A percentile compares a stretch with the other conserved stretches of the same genome.
These are phyloP conservation scores for Steccherinum ochraceum DNA, from an alignment of 768 basidiomycete species.

Conservation along the genomic window DNA sequence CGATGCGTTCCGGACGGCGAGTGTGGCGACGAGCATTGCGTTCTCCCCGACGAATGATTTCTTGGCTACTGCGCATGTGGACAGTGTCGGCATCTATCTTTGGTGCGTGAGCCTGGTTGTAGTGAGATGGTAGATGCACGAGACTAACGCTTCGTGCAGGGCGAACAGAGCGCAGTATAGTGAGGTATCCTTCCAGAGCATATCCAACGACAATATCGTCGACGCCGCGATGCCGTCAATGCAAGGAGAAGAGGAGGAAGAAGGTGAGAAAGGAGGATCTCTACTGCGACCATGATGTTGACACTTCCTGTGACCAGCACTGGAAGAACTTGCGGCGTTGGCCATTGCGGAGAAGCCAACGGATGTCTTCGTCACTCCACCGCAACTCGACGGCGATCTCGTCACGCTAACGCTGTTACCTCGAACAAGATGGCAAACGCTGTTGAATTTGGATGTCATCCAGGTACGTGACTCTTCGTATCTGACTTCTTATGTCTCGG, in stretches of 20 bases:
- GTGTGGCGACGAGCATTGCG: constrained; percentile 81
- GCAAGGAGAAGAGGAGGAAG: constrained; percentile 76
- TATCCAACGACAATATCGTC: constrained; percentile 66
- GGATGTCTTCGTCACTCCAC: constrained; percentile 79
- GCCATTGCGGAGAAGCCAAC: constrained; percentile 51
- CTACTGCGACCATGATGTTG: too few species aligned
- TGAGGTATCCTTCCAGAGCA: constrained; percentile 73
- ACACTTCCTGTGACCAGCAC: too few species aligned
- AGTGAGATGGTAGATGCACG: constrained; percentile 1
- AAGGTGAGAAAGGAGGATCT: too few species aligned
- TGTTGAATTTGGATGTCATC: constrained; percentile 94
- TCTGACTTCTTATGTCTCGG: not conserved
- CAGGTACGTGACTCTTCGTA: constrained; percentile 42
- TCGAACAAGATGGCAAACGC: constrained; percentile 90
- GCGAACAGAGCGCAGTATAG: constrained; percentile 94
- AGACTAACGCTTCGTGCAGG: constrained; percentile 36
- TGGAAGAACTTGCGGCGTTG: constrained; percentile 66
- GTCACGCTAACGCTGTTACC: constrained; percentile 90
- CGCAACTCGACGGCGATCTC: constrained; percentile 85
- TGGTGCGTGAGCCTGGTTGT: constrained; percentile 48
- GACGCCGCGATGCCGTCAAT: constrained; percentile 76
- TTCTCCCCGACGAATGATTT: constrained; percentile 97
- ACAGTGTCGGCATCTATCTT: constrained; percentile 91
- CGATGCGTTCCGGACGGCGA: constrained; percentile 84
- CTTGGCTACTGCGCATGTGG: constrained; percentile 90